Evolutionary conservation across 1,284 basidiomycete species (phyloP).

Genomic region (Anthracocystis setariae): DNA sequence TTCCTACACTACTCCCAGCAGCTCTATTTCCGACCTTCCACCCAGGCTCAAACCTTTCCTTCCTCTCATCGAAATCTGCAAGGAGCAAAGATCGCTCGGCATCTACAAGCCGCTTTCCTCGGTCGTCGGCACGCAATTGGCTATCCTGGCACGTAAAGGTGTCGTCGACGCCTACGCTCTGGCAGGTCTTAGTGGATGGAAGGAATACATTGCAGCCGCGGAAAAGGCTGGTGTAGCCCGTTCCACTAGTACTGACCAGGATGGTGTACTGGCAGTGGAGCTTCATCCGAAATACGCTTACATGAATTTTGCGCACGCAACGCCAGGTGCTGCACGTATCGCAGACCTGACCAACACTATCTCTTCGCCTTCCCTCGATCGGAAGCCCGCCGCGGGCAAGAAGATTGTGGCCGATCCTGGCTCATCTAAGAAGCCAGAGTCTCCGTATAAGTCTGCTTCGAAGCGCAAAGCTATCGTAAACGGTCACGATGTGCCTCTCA

Average conservation of each 20-base stretch:
- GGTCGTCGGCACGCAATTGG: constrained; percentile 32
- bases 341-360: constrained; percentile 35
- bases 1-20: constrained; percentile 6
- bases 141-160: constrained; percentile 32
- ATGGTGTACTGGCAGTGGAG: constrained; percentile 34
- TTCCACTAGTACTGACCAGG: constrained; percentile 27
- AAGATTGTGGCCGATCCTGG: constrained; percentile 11
- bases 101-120: constrained; percentile 29
- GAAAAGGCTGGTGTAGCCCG: constrained; percentile 48
- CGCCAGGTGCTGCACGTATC: constrained; percentile 17
- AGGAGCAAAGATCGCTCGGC: constrained; percentile 42
- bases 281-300: constrained; percentile 37
- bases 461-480: constrained; percentile 33
- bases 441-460: constrained; percentile 9
- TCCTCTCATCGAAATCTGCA: constrained; percentile 54
- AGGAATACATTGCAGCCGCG: constrained; percentile 54
- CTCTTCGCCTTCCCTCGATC: constrained; percentile 22
- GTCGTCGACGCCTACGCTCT: constrained; percentile 44
- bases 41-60: constrained; percentile 29
- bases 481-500: constrained; percentile 30
- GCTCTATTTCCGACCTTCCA: constrained; percentile 2
- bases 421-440: constrained; percentile 23
- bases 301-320: constrained; percentile 23
- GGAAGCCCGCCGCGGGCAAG: constrained; percentile 21
- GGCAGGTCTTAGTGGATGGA: constrained; percentile 42